These are phyloP conservation scores for Pistacia vera DNA, from an alignment of 345 rosid species.

Conservation along the genomic window DNA sequence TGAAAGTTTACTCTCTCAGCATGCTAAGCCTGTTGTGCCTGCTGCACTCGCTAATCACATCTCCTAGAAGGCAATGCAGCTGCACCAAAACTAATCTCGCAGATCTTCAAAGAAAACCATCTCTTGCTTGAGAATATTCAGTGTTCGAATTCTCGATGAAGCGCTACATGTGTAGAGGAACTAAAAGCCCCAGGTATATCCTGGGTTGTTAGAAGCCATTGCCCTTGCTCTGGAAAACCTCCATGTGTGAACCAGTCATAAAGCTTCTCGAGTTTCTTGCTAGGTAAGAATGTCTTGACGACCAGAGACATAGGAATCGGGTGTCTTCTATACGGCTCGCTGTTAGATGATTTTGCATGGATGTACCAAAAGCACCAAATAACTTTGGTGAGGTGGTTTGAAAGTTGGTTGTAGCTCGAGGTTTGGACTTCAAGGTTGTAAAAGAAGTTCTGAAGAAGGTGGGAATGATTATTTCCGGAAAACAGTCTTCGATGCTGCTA, in stretches of 20 bases:
- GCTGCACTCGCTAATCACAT: too few relatives aligned
- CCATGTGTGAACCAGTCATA: constrained; percentile 46
- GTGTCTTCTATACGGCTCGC: constrained; percentile 50
- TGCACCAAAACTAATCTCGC: too few relatives aligned
- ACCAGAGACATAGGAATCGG: constrained; percentile 59
- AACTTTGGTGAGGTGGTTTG: constrained; percentile 76
- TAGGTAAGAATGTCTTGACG: constrained; percentile 44
- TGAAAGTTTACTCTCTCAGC: constrained; percentile 23
- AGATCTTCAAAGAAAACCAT: too few relatives aligned
- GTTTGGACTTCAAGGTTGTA: constrained; percentile 56
- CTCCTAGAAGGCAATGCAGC: too few relatives aligned
- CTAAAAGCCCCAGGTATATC: constrained; percentile 54
- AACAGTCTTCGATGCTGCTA: constrained; percentile 28
- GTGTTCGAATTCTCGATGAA: constrained; percentile 48
- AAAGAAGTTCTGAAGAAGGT: constrained; percentile 57
- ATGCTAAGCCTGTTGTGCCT: too few relatives aligned
- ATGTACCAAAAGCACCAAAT: constrained; percentile 76
- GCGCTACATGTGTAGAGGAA: constrained; percentile 65
- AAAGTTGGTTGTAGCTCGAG: constrained; percentile 47
- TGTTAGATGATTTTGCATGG: constrained; percentile 86
- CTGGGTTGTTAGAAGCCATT: constrained; percentile 69
- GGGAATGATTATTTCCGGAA: constrained; percentile 59
- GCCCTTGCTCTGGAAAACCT: constrained; percentile 62
- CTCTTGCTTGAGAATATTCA: too few relatives aligned
- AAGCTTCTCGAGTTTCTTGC: constrained; percentile 50